A percentile compares a stretch with the other conserved stretches of the same genome.
phyloP scores from a whole-genome alignment of 1,284 basidiomycete species.

The Anthracocystis walkeri region DNA sequence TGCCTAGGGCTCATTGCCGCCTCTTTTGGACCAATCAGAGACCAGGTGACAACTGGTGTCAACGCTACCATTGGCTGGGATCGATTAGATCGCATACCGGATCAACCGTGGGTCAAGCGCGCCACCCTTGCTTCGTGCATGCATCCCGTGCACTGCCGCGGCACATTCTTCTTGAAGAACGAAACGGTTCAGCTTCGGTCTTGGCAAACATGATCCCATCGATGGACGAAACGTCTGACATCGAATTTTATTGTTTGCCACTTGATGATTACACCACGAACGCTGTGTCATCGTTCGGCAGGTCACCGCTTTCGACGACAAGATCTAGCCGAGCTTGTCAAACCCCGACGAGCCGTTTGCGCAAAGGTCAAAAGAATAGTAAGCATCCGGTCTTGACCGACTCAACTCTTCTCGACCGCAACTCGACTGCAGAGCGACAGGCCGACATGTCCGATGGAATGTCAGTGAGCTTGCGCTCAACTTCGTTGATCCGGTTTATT shows the following conservation, averaged over 20 bases:
- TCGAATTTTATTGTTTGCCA: background rate
- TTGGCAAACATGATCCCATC: background rate
- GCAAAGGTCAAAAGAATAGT: too few species aligned
- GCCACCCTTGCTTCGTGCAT: background rate
- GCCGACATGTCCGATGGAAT: too few species aligned
- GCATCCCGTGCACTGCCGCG: background rate
- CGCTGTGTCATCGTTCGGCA: background rate
- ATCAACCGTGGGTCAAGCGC: background rate
- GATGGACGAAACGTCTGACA: background rate
- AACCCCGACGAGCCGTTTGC: too few species aligned
- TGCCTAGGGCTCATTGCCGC: background rate
- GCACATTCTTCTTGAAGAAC: background rate
- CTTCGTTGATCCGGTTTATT: too few species aligned
- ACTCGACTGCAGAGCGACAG: too few species aligned
- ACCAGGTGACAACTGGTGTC: background rate
- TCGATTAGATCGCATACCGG: conserved; percentile 12
- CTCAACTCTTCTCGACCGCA: too few species aligned
- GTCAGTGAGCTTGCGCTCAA: too few species aligned
- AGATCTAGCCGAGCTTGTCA: too few species aligned
- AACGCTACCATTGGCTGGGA: conserved; percentile 5
- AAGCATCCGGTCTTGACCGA: background rate
- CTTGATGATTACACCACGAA: background rate
- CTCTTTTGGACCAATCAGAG: background rate
- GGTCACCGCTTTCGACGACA: background rate
- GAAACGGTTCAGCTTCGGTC: conserved; percentile 5